A percentile compares a stretch with the other conserved stretches of the same genome.
Conservation (phyloP, 2,329 filamentous ascomycete genomes). For the Penicillium oxalicum region DNA sequence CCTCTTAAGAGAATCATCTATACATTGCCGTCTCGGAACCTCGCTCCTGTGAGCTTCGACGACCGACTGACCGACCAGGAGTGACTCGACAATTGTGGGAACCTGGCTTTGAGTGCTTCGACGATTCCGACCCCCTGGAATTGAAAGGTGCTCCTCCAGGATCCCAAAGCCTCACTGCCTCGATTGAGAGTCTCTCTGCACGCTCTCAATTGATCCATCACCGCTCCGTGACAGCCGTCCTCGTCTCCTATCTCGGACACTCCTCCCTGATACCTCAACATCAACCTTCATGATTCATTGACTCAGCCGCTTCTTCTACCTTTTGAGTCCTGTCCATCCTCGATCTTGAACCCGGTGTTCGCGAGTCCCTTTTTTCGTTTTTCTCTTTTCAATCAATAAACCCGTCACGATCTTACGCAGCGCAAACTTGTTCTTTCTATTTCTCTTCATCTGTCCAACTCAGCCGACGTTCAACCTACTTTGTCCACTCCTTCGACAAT, state of each 20-base stretch:
- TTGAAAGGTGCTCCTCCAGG: conserved; percentile 21
- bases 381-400: conserved; percentile 18
- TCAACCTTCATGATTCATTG: conserved; percentile 25
- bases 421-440: conserved; percentile 21
- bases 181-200: conserved; percentile 4
- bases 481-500: conserved; percentile 8
- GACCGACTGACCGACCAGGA: conserved; percentile 2
- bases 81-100: conserved; percentile 11
- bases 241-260: not conserved
- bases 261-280: conserved; percentile 1
- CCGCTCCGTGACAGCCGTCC: not conserved
- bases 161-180: conserved; percentile 9
- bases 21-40: too few species aligned
- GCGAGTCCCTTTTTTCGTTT: conserved; percentile 26
- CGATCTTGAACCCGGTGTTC: conserved; percentile 34
- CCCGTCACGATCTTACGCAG: conserved; percentile 38
- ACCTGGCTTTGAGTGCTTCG: conserved; percentile 21
- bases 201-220: conserved; percentile 1
- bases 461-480: conserved; percentile 5
- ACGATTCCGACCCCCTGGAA: conserved; percentile 16
- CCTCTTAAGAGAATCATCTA: too few species aligned
- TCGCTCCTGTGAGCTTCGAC: conserved; percentile 1
- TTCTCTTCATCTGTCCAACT: conserved; percentile 8
- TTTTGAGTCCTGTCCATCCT: conserved; percentile 28
- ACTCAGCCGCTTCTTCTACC: conserved; percentile 10